Evolutionary conservation across 192 early-diverging fungal species (phyloP), one percentile per base, ranked within the genome.

Genomic region (Podila minutissima): DNA sequence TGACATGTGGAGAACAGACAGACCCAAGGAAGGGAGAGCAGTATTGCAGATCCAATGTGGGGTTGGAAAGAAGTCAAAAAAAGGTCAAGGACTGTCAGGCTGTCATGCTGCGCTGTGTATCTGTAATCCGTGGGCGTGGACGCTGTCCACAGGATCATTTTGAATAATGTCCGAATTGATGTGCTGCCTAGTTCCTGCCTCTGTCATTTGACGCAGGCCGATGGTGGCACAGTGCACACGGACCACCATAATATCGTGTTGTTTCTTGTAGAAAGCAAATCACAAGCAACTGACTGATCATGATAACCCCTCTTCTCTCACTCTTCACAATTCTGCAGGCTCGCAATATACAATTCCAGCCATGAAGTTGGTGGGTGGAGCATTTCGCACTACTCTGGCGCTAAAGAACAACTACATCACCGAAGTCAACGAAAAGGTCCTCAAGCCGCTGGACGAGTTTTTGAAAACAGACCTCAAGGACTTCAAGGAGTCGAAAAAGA

Each of bases 381-480:
- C 82, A 49, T 76, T 90, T 37, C 86, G 87, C 17, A 86, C 84
- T 3, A 84, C 79, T 11, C 64, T 84, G 15, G 83, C 88, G 31
- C 82, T 84, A 60, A 87, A 84, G 67, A 65, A 64, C 46, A 87
- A 90, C 48, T 78, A 89, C 82, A 85, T 84, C 26, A 85, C 84
- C 32, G 90, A 92, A 49, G 70, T 94, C 9, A 83, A 86, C 35
- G 91, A 93, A 35, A 74, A 85, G 32, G 41, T 93, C 17, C 51
- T 91, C n/a, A 85, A 86, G 41, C 91, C 92, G 17, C 60, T 92
- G 32, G 81, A 86, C 32, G 73, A 83, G 2, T 88, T 89, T 69
- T 81, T 88, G 2, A 89, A 88, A 68, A 88, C 84, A 13, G 92
- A 93, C 26, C 69, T 92, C 35, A 91, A 86, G 63, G 89, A 91